Base-by-base conservation (phyloP, 306 rosid species). In the Comarum palustre region DNA sequence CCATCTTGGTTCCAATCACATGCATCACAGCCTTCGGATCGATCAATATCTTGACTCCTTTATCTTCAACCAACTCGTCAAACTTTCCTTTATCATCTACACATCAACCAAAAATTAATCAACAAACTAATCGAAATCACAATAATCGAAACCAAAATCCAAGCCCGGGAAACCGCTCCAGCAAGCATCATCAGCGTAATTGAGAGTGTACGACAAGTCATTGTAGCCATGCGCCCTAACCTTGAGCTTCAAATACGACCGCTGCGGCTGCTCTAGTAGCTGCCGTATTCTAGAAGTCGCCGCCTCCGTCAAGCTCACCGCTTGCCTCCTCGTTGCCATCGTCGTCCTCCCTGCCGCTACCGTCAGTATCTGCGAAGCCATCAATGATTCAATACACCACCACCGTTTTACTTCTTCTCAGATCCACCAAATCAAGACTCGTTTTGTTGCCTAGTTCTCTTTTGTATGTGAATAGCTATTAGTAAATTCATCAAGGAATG, bases 21-120 rank as follows among this genome's bases (percentile, higher is more conserved):
- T 94, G 98, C 97, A 94, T 94, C 45, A 94, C 91, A 58, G 98
- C 98, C 86, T 91, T 94, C 1, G 96, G 96, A 72, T 94, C 97
- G 61, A 94, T 87, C 86, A 94, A 79, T 75, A 94, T 80, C 87
- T 88, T 94, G 69, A 94, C 97, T 25, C 90, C 96, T 75, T 94
- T 88, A 79, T 94, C 98, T 69, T 94, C 97, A 69, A 94, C 77
- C 84, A 94, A 71, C 81, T 91, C 98, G 57, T 94, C 98, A 66
- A 89, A 94, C 77, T 89, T 94, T 65, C 90, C 97, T 55, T 94
- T 94, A 65, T 91, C 97, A 80, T 94, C 98, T 94, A 82, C 38
- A 68, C 73, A 79, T 38, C 48, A 65, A 19, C 16, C 36, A 3
- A 34, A 34, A 24, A 71, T 15, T 54, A 20, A 8, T 22, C 6